Evolutionary conservation across 176 grass and related monocot genomes (phyloP).

Genomic region (Puccinellia tenuiflora): DNA sequence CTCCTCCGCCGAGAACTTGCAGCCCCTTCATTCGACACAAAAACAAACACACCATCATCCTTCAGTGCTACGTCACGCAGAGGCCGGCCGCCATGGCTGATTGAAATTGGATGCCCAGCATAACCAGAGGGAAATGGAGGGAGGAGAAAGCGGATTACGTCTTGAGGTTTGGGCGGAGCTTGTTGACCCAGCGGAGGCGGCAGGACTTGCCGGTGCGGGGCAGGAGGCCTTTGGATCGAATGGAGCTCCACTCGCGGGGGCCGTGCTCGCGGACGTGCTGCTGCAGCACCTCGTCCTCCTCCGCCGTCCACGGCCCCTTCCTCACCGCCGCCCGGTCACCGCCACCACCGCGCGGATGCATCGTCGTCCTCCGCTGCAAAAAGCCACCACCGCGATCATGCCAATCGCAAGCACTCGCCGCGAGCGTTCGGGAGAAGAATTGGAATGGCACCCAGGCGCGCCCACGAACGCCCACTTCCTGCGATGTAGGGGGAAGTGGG

Average conservation of each 20-base stretch:
- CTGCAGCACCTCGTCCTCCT: conserved; percentile 54
- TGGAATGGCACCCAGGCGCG: neutral
- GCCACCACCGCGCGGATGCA: conserved; percentile 9
- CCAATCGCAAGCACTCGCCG: neutral
- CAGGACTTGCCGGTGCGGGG: conserved; percentile 51
- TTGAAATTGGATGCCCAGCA: too few relatives aligned
- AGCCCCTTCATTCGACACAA: neutral
- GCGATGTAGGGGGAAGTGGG: conserved; percentile 18
- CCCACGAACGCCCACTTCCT: conserved; percentile 21
- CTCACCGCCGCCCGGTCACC: conserved; percentile 10
- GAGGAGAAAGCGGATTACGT: conserved; percentile 1
- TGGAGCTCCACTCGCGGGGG: conserved; percentile 39
- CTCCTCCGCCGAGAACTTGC: conserved; percentile 44
- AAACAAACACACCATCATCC: neutral
- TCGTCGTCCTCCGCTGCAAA: neutral
- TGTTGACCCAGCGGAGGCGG: conserved; percentile 58
- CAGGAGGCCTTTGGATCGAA: conserved; percentile 45
- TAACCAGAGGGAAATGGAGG: neutral
- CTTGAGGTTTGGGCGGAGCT: conserved; percentile 48
- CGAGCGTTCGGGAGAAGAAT: neutral
- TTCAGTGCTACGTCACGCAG: neutral
- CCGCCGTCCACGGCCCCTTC: conserved; percentile 56
- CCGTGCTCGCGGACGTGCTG: conserved; percentile 43
- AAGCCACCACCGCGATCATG: neutral
- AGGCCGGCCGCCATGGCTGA: too few relatives aligned